Percentiles rank a stretch among this genome's conserved stretches.
phyloP scores from a whole-genome alignment of 352 stramenopile species.

The Nothophytophthora sp. region DNA sequence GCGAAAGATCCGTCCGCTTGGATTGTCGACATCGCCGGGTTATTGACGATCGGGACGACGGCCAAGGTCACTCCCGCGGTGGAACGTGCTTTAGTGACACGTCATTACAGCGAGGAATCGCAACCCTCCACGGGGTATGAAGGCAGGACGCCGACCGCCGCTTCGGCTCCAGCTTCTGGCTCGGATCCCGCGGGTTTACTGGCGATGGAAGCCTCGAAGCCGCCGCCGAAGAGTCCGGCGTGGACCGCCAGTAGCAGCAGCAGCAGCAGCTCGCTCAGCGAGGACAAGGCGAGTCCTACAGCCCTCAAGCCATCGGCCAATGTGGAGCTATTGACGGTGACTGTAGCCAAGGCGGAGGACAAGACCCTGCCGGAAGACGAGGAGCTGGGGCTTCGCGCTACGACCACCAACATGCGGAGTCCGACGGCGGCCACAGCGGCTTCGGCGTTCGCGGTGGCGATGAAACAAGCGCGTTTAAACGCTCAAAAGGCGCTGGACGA shows the following conservation, averaged over 20 bases:
- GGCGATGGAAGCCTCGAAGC: too few species aligned
- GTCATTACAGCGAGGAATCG: slow-evolving; percentile 42
- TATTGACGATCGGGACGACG: slow-evolving; percentile 22
- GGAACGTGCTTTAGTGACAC: slow-evolving; percentile 49
- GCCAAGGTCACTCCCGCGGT: slow-evolving; percentile 23
- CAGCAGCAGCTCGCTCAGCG: slow-evolving; percentile 29
- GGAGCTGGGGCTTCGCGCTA: background rate
- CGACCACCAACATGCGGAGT: slow-evolving; percentile 24
- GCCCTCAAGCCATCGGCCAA: background rate
- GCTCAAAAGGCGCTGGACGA: slow-evolving; percentile 65
- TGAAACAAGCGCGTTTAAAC: slow-evolving; percentile 79
- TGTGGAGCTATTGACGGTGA: slow-evolving; percentile 7
- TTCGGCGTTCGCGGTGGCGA: slow-evolving; percentile 72
- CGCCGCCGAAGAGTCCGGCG: slow-evolving; percentile 29
- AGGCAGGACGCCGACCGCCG: background rate
- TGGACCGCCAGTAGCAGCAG: slow-evolving; percentile 38
- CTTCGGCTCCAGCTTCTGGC: too few species aligned
- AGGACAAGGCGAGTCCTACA: slow-evolving; percentile 28
- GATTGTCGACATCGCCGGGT: slow-evolving; percentile 43
- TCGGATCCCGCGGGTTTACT: too few species aligned
- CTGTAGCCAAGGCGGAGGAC: slow-evolving; percentile 6
- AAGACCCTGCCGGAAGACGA: slow-evolving; percentile 11
- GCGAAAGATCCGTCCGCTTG: slow-evolving; percentile 29
- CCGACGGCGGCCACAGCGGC: slow-evolving; percentile 50
- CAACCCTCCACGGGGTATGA: too few species aligned